Conservation (phyloP, 768 basidiomycete genomes). For the Lactarius hatsudake region DNA sequence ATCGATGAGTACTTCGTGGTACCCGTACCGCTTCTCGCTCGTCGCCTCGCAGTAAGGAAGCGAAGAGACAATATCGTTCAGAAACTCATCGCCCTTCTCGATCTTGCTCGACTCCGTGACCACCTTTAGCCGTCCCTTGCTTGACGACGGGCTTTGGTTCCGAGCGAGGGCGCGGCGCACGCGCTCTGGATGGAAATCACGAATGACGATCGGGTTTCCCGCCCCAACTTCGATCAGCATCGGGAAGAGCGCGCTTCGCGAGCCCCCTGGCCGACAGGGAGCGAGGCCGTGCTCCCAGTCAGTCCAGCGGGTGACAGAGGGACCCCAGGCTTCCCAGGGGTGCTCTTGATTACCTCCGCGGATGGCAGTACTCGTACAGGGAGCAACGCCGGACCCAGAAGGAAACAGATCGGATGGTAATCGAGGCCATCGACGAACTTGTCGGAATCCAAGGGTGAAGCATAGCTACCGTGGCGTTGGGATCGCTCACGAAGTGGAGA, state of each 20-base stretch:
- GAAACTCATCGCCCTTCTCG: constrained; percentile 18
- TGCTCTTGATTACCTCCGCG: constrained; percentile 4
- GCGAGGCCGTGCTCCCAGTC: constrained; percentile 22
- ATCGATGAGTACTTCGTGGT: constrained; percentile 22
- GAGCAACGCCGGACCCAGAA: constrained; percentile 21
- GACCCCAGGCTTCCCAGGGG: constrained; percentile 20
- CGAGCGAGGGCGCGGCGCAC: constrained; percentile 15
- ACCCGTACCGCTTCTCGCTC: constrained; percentile 24
- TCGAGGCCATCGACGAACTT: constrained; percentile 19
- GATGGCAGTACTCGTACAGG: constrained; percentile 6
- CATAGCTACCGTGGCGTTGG: constrained; percentile 9
- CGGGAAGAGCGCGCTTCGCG: constrained; percentile 18
- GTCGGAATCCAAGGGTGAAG: constrained; percentile 22
- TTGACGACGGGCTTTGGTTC: constrained; percentile 1
- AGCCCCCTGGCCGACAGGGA: constrained; percentile 20
- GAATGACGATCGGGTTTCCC: constrained; percentile 22
- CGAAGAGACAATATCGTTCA: constrained; percentile 22
- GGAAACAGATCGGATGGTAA: constrained; percentile 22
- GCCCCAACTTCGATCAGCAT: constrained; percentile 17
- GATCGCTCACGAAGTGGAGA: constrained; percentile 21
- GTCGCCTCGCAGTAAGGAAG: constrained; percentile 23
- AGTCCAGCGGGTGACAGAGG: constrained; percentile 15
- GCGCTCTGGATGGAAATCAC: constrained; percentile 20
- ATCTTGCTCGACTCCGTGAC: constrained; percentile 21
- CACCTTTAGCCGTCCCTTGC: constrained; percentile 9